Evolutionary conservation across 768 basidiomycete species (phyloP).

Genomic region (Nevesoporus exiguus): DNA sequence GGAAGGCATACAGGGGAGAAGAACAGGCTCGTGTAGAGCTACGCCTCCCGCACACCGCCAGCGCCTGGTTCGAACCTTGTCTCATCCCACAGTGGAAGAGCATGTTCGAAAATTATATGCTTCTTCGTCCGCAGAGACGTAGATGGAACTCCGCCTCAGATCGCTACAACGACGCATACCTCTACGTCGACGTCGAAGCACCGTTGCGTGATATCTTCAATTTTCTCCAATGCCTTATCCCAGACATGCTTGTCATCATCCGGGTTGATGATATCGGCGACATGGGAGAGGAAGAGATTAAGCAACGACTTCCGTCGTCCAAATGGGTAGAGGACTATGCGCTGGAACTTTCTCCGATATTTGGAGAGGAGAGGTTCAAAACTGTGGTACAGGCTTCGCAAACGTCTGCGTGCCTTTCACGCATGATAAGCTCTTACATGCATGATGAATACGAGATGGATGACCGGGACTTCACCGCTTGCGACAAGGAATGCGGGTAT

Average conservation of each 20-base stretch:
- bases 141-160: neutral
- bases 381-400: neutral
- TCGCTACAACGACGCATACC: conserved; percentile 3
- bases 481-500: conserved; percentile 7
- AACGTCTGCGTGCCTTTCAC: neutral
- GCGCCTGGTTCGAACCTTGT: conserved; percentile 1
- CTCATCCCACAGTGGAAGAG: neutral
- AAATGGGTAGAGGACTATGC: conserved; percentile 3
- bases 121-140: neutral
- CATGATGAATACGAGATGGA: neutral
- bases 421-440: neutral
- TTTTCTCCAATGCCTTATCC: conserved; percentile 3
- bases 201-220: conserved; percentile 6
- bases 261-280: conserved; percentile 1
- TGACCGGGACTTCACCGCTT: conserved; percentile 6
- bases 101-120: neutral
- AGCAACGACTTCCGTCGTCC: conserved; percentile 2
- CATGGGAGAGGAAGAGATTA: neutral
- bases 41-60: conserved; percentile 1
- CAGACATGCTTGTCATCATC: conserved; percentile 8
- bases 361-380: conserved; percentile 1
- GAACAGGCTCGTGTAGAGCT: neutral
- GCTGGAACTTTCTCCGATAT: neutral
- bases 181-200: conserved; percentile 8
- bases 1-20: neutral